These are phyloP conservation scores for Metschnikowia amazonensis DNA, from an alignment of 805 yeast species.

Conservation along the genomic window DNA sequence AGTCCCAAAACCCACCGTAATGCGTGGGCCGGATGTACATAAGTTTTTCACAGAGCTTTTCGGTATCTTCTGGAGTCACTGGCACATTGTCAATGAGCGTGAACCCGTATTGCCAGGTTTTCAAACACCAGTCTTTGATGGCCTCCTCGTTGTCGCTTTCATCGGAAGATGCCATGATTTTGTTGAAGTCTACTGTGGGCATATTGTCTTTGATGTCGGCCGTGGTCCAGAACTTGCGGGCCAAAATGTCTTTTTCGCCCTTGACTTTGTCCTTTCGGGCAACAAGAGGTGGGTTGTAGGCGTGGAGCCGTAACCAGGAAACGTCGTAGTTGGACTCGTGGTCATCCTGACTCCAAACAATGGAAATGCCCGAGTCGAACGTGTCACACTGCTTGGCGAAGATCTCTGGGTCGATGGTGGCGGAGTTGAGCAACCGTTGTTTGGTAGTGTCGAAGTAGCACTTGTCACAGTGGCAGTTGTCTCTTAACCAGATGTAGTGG, in stretches of 20 bases:
- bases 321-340: slow-evolving; percentile 38
- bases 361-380: slow-evolving; percentile 16
- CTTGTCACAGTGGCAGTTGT: slow-evolving; percentile 54
- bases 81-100: slow-evolving; percentile 61
- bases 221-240: slow-evolving; percentile 43
- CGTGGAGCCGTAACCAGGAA: slow-evolving; percentile 46
- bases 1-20: slow-evolving; percentile 80
- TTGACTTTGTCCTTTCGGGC: slow-evolving; percentile 25
- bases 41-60: slow-evolving; percentile 52
- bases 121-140: slow-evolving; percentile 51
- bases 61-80: slow-evolving; percentile 54
- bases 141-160: slow-evolving; percentile 36
- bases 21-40: slow-evolving; percentile 65
- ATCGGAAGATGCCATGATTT: slow-evolving; percentile 37
- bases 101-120: slow-evolving; percentile 57
- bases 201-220: slow-evolving; percentile 34
- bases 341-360: slow-evolving; percentile 38
- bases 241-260: slow-evolving; percentile 29
- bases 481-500: slow-evolving; percentile 57
- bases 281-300: slow-evolving; percentile 50
- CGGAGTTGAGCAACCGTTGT: slow-evolving; percentile 57
- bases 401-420: slow-evolving; percentile 35
- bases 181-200: slow-evolving; percentile 48
- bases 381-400: slow-evolving; percentile 16
- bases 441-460: slow-evolving; percentile 55